Evolutionary conservation across 257 asterid species (phyloP).

Genomic region (Rehmannia glutinosa): DNA sequence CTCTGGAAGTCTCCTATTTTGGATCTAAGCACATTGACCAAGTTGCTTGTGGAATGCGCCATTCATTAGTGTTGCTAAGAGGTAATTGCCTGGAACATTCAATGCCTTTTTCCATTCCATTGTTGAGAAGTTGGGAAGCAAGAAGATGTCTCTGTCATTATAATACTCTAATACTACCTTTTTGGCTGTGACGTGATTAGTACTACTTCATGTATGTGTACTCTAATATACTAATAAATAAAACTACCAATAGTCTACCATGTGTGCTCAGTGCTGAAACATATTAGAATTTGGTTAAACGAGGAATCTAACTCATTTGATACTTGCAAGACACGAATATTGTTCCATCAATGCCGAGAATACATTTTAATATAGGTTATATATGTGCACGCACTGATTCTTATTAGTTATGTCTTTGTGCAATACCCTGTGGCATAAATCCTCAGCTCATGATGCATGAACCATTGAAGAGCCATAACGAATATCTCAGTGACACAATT

Average conservation of each 20-base stretch:
- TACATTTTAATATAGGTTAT: too few relatives aligned
- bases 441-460: too few relatives aligned
- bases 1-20: conserved; percentile 46
- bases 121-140: background rate
- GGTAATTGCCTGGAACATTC: conserved; percentile 37
- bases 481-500: too few relatives aligned
- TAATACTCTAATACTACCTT: background rate
- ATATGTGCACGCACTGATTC: too few relatives aligned
- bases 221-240: background rate
- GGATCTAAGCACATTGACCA: conserved; percentile 42
- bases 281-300: too few relatives aligned
- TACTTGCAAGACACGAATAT: too few relatives aligned
- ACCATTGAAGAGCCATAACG: too few relatives aligned
- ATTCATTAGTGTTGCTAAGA: conserved; percentile 63
- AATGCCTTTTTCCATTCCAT: background rate
- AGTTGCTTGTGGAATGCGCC: conserved; percentile 97
- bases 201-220: background rate
- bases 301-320: too few relatives aligned
- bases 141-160: background rate
- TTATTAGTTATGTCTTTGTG: too few relatives aligned
- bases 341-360: too few relatives aligned
- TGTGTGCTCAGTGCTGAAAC: background rate
- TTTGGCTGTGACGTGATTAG: background rate
- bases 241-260: background rate
- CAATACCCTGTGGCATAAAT: too few relatives aligned